Conservation (phyloP, 371 early-diverging fungal genomes). For the Mucor piriformis region DNA sequence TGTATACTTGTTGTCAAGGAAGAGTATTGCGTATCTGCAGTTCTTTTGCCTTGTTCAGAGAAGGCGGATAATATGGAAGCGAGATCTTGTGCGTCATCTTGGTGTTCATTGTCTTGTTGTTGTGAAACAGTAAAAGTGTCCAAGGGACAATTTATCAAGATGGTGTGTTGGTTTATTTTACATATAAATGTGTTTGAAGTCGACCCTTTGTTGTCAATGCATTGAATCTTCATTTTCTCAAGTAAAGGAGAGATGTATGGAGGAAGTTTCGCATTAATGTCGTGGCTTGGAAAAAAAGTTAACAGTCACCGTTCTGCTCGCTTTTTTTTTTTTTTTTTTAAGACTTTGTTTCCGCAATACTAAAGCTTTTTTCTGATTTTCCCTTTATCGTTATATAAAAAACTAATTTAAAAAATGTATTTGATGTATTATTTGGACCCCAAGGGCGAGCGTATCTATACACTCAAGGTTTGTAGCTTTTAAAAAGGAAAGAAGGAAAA, state of each 20-base stretch:
- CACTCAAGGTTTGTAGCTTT: constrained; percentile 80
- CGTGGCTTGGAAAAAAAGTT: constrained; percentile 16
- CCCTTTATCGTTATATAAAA: constrained; percentile 2
- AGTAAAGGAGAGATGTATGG: not conserved
- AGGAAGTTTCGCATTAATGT: not conserved
- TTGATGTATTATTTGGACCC: constrained; percentile 89
- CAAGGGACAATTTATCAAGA: constrained; percentile 49
- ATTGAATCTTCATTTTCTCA: constrained; percentile 37
- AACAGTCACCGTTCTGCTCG: not conserved
- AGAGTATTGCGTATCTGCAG: constrained; percentile 22
- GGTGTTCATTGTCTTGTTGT: not conserved
- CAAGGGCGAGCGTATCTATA: constrained; percentile 93
- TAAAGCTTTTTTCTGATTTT: not conserved
- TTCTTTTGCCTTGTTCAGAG: constrained; percentile 24
- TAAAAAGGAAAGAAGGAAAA: not conserved
- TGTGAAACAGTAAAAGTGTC: constrained; percentile 26
- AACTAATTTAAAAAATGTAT: constrained; percentile 77
- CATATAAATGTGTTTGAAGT: constrained; percentile 41
- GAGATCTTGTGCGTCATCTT: constrained; percentile 8
- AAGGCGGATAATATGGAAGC: constrained; percentile 13
- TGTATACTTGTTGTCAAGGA: constrained; percentile 6
- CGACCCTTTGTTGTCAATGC: constrained; percentile 34
- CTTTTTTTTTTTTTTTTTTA: constrained; percentile 3
- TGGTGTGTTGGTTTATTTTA: constrained; percentile 35
- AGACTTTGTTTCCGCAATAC: not conserved